A percentile compares a stretch with the other conserved stretches of the same genome.
Evolutionary conservation across 305 asterid species (phyloP).

Genomic region (Ruellia speciosa): DNA sequence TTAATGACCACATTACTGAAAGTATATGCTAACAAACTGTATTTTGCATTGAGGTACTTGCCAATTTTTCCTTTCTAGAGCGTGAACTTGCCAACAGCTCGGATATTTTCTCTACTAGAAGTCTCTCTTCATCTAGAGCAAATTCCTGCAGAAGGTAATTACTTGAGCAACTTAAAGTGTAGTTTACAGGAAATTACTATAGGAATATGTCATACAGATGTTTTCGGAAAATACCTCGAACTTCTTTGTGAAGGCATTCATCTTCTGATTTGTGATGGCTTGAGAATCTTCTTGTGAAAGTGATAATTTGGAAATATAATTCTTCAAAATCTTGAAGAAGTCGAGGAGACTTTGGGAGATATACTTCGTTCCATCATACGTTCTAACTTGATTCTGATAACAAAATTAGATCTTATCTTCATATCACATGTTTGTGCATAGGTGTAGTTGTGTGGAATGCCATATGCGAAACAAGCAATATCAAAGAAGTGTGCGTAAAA

Average conservation of each 20-base stretch:
- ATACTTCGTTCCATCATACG: constrained; percentile 32
- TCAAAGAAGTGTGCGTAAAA: not conserved
- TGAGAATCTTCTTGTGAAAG: constrained; percentile 67
- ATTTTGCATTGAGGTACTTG: constrained; percentile 18
- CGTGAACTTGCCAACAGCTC: constrained; percentile 64
- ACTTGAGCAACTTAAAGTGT: not conserved
- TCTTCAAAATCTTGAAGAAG: constrained; percentile 37
- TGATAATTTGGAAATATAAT: constrained; percentile 49
- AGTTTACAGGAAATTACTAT: not conserved
- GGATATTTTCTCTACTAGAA: constrained; percentile 58
- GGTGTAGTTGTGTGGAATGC: not conserved
- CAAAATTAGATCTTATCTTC: constrained; percentile 4
- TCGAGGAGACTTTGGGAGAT: constrained; percentile 33
- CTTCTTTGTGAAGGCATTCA: constrained; percentile 51
- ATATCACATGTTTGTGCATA: not conserved
- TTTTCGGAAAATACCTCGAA: constrained; percentile 41
- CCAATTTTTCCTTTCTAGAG: constrained; percentile 68
- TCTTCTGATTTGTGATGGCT: constrained; percentile 43
- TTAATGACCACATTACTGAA: no score
- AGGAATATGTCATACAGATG: not conserved
- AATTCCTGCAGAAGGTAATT: constrained; percentile 40
- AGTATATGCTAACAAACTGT: not conserved
- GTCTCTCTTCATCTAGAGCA: constrained; percentile 64
- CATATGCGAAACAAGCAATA: constrained; percentile 1
- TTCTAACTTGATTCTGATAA: constrained; percentile 33